A percentile compares a stretch with the other conserved stretches of the same genome.
These are phyloP conservation scores for Rutstroemia sp. DNA, from an alignment of 2,329 filamentous ascomycete species.

Conservation along the genomic window DNA sequence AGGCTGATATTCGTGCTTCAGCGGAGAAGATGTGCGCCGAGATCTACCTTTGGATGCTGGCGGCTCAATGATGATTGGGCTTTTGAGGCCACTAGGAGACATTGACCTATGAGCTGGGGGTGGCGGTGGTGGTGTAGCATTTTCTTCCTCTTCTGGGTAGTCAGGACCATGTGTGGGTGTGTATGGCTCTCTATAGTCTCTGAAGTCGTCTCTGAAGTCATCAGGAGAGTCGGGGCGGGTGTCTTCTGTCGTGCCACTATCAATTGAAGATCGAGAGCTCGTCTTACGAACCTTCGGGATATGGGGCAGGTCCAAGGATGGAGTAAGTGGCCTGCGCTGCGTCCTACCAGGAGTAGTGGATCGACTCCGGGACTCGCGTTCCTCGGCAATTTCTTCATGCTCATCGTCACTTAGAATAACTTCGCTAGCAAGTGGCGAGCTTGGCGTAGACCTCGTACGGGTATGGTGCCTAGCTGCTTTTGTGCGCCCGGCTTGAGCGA, in stretches of 20 bases:
- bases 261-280: constrained; percentile 1
- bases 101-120: constrained; percentile 27
- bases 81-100: constrained; percentile 39
- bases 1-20: constrained; percentile 95
- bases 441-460: constrained; percentile 7
- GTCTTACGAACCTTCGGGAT: constrained; percentile 9
- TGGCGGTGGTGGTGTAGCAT: constrained; percentile 23
- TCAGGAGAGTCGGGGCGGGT: not conserved
- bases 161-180: not conserved
- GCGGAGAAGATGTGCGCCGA: constrained; percentile 77
- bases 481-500: not conserved
- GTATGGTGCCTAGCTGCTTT: constrained; percentile 5
- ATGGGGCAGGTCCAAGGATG: constrained; percentile 4
- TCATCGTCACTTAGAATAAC: constrained; percentile 4
- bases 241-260: constrained; percentile 4
- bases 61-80: constrained; percentile 19
- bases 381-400: not conserved
- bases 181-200: not conserved
- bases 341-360: constrained; percentile 3
- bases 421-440: constrained; percentile 8
- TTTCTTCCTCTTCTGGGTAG: constrained; percentile 10
- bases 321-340: constrained; percentile 3
- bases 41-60: constrained; percentile 33
- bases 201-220: not conserved
- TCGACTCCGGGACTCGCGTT: not conserved